Evolutionary conservation across 495 filamentous ascomycete genomes (phyloP), one percentile per base, ranked within the genome.

Genomic region (Penicillium pancosmium): DNA sequence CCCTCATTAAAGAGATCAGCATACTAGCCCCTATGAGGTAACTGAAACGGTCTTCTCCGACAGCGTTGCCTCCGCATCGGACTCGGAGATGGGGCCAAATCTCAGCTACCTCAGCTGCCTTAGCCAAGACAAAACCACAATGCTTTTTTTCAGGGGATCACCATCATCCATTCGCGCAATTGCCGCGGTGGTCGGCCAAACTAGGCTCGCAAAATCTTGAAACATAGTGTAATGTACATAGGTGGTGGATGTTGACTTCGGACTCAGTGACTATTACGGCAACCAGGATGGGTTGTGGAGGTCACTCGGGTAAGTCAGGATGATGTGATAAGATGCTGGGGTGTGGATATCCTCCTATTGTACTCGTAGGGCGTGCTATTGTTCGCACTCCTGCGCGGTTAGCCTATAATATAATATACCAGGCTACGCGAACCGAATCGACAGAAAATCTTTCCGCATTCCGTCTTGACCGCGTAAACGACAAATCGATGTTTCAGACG

Each of bases 31-130:
- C 7, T 9, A 44, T 44, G n/a, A 16, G 19, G 21, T n/a, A 48
- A n/a, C 21, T 48, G 46, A 48, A 48, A 48, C 46, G 46, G 46
- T 48, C 46, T 48, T 48, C 46, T 48, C 46, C 46, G 46, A 27
- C 46, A 23, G 15, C 9, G 3, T 48, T 12, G 46, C 46, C 46
- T 10, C 46, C 46, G n/a, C 11, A 19, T 48, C 21, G 10, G 21
- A 16, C 1, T 47, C 13, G 44, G 7, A 27, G 15, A 6, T 27
- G 10, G 41, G 36, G 36, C 6, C 36, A 5, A 38, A 38, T 36
- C 34, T 36, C 1, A 23, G 23, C 23, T 23, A 31, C 27, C 9
- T 13, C 36, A 40, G 36, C 36, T 48, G 12, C 46, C 3, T 23
- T n/a, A 48, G 46, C 46, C 23, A 48, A 48, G 46, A 48, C 46